Base-by-base conservation (phyloP, 1,139 yeast genomes). In the Pneumocystis jirovecii region DNA sequence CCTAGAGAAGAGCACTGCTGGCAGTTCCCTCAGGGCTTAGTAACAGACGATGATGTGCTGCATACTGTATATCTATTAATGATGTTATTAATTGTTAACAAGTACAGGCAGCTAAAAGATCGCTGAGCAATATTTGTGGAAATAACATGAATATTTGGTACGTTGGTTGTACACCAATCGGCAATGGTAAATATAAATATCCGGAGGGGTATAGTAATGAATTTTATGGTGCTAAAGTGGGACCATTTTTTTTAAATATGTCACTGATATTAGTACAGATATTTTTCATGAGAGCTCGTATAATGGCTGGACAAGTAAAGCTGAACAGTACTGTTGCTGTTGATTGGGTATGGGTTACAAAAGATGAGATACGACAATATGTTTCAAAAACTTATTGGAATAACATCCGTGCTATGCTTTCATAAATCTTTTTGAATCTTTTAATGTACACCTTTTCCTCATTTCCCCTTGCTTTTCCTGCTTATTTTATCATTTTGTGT, bases 111-210 rank as follows among this genome's bases (percentile, higher is more conserved):
- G 96, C 96, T 3, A 90, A 89, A 74, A 76, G 82, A 64, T 96
- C 96, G 0, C 76, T 93, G 67, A 81, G 83, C 74, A 73, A 77
- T 50, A 73, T 87, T 50, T 96, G 96, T 37, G 96, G 96, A 57
- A 82, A 80, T 21, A 76, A 81, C 66, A 83, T 93, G 74, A 87
- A 89, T 75, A 86, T 91, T 64, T 93, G 95, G 87, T 84, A 89
- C 29, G 96, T 93, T 21, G 89, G 97, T 35, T 84, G 83, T 68
- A 86, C 87, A 12, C 98, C 98, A 61, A 86, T 93, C 63, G 95
- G 66, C 7, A 37, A 31, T 45, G 34, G 31, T 3, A 25, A 34
- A 29, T 64, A n/a, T 25, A 15, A n/a, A 19, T 62, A 25, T 39
- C 39, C 61, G 10, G 37, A 60, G 12, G 61, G 42, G n/a, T 37